A percentile compares a stretch with the other conserved stretches of the same genome.
Conservation (phyloP, 2,329 filamentous ascomycete genomes). For the Colletotrichum scovillei region DNA sequence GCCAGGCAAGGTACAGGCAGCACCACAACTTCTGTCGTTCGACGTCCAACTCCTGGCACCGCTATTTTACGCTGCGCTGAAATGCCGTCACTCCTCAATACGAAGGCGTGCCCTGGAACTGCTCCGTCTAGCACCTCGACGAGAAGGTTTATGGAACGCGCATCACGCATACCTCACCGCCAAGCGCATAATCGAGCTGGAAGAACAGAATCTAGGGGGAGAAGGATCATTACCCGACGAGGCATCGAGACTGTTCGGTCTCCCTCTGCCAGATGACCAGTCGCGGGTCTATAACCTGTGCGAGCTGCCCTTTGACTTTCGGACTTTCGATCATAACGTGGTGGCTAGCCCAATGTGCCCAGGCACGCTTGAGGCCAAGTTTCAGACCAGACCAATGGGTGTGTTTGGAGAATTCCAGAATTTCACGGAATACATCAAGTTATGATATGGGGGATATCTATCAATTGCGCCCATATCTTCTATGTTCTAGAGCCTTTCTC, state of each 20-base stretch:
- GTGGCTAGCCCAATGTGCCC: neutral
- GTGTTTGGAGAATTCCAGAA: neutral
- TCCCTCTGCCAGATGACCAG: neutral
- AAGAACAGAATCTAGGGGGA: neutral
- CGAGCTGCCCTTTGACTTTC: neutral
- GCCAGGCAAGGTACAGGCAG: neutral
- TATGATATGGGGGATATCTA: neutral
- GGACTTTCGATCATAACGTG: neutral
- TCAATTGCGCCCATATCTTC: neutral
- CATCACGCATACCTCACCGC: neutral
- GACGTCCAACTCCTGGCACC: neutral
- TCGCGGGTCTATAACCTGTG: neutral
- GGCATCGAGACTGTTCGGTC: neutral
- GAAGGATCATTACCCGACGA: neutral
- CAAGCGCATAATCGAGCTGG: neutral
- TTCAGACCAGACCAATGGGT: neutral
- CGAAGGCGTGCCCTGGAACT: neutral
- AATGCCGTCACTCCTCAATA: neutral
- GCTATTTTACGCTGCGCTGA: neutral
- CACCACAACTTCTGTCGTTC: neutral
- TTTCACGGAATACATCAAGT: neutral
- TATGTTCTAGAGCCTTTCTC: neutral
- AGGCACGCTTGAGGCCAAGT: neutral
- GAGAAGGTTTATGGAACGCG: neutral
- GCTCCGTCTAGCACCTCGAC: neutral